Conservation (phyloP, 2,329 filamentous ascomycete species). For the Alternaria panax region DNA sequence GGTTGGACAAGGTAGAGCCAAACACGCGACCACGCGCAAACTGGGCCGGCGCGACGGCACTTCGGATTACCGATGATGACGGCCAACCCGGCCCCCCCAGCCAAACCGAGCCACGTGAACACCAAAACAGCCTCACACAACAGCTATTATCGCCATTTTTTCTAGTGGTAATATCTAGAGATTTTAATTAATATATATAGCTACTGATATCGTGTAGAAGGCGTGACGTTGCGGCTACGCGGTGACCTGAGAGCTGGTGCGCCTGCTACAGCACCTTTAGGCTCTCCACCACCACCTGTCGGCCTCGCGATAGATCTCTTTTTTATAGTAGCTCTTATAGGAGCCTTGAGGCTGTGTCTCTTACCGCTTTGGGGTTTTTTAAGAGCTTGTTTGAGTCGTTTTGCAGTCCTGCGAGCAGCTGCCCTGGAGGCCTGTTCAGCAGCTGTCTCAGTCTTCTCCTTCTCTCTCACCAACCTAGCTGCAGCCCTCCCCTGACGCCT, state of each 20-base stretch:
- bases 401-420: slow-evolving; percentile 1
- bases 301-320: not conserved
- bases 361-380: not conserved
- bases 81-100: too few species aligned
- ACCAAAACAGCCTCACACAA: not conserved
- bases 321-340: not conserved
- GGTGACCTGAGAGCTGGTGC: not conserved
- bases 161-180: not conserved
- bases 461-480: not conserved
- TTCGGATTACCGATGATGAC: too few species aligned
- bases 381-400: not conserved
- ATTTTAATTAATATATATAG: not conserved
- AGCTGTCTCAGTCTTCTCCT: slow-evolving; percentile 2
- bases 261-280: not conserved
- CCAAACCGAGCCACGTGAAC: not conserved
- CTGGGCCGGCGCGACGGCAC: too few species aligned
- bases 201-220: not conserved
- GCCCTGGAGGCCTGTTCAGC: not conserved
- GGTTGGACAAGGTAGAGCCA: not conserved
- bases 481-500: not conserved
- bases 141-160: not conserved
- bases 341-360: not conserved
- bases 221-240: not conserved
- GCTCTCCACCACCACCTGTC: not conserved
- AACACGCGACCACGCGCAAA: not conserved